phyloP scores from a whole-genome alignment of 2,329 filamentous ascomycete species.

The Apiospora pterosperma region DNA sequence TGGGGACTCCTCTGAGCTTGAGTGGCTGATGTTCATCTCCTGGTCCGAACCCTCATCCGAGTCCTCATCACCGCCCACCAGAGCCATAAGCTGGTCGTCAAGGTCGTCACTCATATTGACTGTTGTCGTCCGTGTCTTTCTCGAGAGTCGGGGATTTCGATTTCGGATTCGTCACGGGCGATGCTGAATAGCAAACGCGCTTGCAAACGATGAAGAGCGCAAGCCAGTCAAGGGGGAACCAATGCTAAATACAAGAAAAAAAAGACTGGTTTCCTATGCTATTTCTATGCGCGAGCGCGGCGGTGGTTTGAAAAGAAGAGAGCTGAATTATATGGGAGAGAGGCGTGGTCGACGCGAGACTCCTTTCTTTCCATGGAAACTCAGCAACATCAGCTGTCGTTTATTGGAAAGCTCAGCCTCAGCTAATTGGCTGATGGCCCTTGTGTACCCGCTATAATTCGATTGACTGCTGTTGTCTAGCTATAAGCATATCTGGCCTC shows the following conservation, averaged over 20 bases:
- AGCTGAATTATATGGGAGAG: not conserved
- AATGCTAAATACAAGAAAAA: not conserved
- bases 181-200: not conserved
- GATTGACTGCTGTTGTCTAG: not conserved
- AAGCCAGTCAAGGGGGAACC: not conserved
- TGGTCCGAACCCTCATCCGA: slow-evolving; percentile 54
- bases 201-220: not conserved
- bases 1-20: slow-evolving; percentile 52
- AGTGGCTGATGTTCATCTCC: slow-evolving; percentile 51
- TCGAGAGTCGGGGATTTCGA: not conserved
- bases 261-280: not conserved
- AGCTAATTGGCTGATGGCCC: not conserved
- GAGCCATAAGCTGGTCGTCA: slow-evolving; percentile 89
- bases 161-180: not conserved
- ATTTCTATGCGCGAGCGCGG: not conserved
- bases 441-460: not conserved
- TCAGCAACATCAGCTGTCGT: not conserved
- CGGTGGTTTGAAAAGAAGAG: not conserved
- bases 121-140: not conserved
- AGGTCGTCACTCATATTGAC: slow-evolving; percentile 71
- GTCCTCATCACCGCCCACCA: slow-evolving; percentile 74
- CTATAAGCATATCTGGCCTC: not conserved
- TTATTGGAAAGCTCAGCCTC: slow-evolving; percentile 1
- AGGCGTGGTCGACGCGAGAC: not conserved
- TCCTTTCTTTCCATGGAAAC: slow-evolving; percentile 1